Evolutionary conservation across 148 eudicot genomes (phyloP).

Genomic region (Rhododendron ferrugineum): DNA sequence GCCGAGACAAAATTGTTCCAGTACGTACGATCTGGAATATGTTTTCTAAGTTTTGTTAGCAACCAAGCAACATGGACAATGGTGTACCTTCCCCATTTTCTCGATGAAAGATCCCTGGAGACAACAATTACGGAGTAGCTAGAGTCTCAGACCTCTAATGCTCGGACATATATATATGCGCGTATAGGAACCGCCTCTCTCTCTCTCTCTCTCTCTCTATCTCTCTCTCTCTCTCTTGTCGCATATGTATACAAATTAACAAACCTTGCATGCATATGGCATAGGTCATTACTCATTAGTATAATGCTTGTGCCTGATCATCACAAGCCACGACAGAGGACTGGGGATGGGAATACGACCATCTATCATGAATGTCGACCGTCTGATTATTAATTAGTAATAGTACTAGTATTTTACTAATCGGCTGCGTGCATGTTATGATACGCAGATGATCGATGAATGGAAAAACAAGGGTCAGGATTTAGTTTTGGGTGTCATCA

Average conservation of each 20-base stretch:
- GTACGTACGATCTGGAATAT: no score
- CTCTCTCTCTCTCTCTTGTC: neutral
- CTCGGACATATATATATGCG: neutral
- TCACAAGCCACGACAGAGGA: no score
- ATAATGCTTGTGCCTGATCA: neutral
- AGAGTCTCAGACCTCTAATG: neutral
- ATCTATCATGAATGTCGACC: no score
- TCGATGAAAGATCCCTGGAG: neutral
- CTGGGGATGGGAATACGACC: no score
- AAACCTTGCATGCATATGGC: no score
- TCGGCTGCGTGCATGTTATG: neutral
- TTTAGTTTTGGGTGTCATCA: neutral
- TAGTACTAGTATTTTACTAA: no score
- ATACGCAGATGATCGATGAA: neutral
- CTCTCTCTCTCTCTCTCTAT: neutral
- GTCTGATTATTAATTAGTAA: no score
- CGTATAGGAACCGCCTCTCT: neutral
- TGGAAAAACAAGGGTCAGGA: neutral
- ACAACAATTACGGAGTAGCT: neutral
- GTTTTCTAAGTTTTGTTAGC: neutral
- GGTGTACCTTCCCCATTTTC: slow-evolving; percentile 2
- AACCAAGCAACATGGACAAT: neutral
- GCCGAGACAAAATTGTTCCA: neutral
- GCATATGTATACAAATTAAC: no score
- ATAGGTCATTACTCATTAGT: no score